These are phyloP conservation scores for Xylaria sp. DNA, from an alignment of 2,329 filamentous ascomycete genomes.

Conservation along the genomic window DNA sequence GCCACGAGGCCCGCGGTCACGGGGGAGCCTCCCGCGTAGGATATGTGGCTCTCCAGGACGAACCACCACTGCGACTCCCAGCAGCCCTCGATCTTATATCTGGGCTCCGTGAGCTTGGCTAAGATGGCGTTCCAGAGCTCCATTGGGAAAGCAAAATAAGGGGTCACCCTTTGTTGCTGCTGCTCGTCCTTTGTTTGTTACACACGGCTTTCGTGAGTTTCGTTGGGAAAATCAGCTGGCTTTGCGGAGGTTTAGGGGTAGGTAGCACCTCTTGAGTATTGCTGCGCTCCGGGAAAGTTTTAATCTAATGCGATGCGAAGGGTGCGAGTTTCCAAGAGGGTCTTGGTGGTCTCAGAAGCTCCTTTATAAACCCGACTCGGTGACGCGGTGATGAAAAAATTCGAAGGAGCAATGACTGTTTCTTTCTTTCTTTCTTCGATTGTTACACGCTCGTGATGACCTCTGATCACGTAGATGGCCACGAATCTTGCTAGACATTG, in stretches of 20 bases:
- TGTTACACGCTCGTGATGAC: background rate
- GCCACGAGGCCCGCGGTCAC: slow-evolving; percentile 1
- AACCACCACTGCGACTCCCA: slow-evolving; percentile 1
- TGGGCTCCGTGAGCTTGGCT: background rate
- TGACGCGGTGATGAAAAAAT: background rate
- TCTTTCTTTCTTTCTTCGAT: background rate
- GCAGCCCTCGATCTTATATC: slow-evolving; percentile 1
- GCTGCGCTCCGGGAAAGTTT: background rate
- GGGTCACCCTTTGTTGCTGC: background rate
- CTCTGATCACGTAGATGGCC: background rate
- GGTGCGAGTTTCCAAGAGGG: background rate
- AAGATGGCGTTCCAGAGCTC: slow-evolving; percentile 2
- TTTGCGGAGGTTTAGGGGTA: background rate
- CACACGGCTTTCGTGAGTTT: background rate
- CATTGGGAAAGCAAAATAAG: background rate
- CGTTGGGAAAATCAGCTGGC: background rate
- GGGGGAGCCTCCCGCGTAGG: background rate
- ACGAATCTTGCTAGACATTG: background rate
- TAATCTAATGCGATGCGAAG: too few relatives aligned
- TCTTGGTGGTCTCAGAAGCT: background rate
- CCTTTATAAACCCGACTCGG: background rate
- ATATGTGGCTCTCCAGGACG: background rate
- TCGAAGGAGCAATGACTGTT: background rate
- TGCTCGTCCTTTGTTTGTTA: background rate
- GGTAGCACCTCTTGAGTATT: background rate